Evolutionary conservation across 352 stramenopile species (phyloP), one percentile per base, ranked within the genome.

Genomic region (Phytophthora europaea): DNA sequence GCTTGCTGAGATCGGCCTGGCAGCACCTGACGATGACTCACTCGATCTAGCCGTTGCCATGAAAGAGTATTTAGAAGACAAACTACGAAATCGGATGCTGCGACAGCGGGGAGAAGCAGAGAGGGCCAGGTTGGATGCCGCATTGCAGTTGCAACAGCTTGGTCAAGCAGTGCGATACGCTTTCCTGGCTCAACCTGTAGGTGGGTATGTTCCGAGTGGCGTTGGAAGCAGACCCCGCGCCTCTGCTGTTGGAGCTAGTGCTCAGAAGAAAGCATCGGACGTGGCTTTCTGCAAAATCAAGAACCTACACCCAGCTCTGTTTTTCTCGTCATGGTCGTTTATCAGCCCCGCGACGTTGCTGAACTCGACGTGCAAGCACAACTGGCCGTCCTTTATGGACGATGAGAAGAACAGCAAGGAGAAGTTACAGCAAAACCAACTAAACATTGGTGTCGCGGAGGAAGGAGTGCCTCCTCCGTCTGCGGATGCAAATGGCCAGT

Each of bases 271-370:
- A 45, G 45, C 34, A 3, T 33, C 18, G 4, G 47, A 80, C 54
- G 45, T 59, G 2, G 40, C 16, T 51, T 68, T 51, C 4, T 95
- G 88, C 62, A 67, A 65, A 31, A 48, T 57, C 22, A 94, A 95
- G 61, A 86, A 92, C 40, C 61, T 96, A 22, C 90, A 96, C 23
- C 90, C 90, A 6, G 84, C 88, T 33, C 75, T 96, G 7, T 96
- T 96, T 72, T 96, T 94, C 73, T 91, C 90, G 20, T 93, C 87
- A 8, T 96, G 90, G 90, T 90, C 90, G 0, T 79, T 95, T 31
- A 89, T 93, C 31, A 88, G 79, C 34, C 90, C 90, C 6, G 77
- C 75, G 9, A 83, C 68, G 2, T 75, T 96, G 1, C 70, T 96
- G 6, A 77, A 82, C 26, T 72, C 65, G n/a, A 96, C 90, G 2